phyloP scores from a whole-genome alignment of 2,329 filamentous ascomycete species.

The Colletotrichum simmondsii region DNA sequence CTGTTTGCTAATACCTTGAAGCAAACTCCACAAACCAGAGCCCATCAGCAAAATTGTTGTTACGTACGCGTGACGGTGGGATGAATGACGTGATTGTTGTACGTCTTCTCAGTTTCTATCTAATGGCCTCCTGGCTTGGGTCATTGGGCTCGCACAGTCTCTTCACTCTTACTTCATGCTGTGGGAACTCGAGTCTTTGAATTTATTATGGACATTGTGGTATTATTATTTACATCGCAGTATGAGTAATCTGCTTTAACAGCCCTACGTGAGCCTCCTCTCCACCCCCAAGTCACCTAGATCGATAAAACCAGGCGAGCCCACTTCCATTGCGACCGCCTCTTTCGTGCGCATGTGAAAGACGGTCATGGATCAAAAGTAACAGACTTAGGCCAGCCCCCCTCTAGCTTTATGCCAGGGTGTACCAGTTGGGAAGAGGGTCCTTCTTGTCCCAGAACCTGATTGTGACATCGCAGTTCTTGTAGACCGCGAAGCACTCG shows the following conservation, averaged over 20 bases:
- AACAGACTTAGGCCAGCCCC: neutral
- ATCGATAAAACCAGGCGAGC: neutral
- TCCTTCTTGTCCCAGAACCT: neutral
- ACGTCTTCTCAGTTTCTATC: too few species aligned
- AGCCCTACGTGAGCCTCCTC: neutral
- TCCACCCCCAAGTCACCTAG: neutral
- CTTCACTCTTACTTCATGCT: neutral
- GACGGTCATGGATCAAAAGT: neutral
- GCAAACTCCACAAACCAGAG: too few species aligned
- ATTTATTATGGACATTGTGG: neutral
- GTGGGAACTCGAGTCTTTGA: too few species aligned
- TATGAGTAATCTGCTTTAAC: neutral
- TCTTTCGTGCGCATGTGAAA: neutral
- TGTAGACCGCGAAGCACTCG: conserved; percentile 1
- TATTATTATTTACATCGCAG: neutral
- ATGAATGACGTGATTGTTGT: too few species aligned
- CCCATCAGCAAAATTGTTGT: too few species aligned
- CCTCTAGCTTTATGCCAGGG: neutral
- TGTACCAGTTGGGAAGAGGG: neutral
- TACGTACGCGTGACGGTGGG: too few species aligned
- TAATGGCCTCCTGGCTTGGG: too few species aligned
- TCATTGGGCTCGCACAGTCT: neutral
- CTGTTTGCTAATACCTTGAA: too few species aligned
- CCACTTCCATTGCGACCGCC: neutral
- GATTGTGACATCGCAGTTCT: conserved; percentile 15